Evolutionary conservation across 2,329 filamentous ascomycete species (phyloP).

Genomic region (Cryphonectria nitschkei): DNA sequence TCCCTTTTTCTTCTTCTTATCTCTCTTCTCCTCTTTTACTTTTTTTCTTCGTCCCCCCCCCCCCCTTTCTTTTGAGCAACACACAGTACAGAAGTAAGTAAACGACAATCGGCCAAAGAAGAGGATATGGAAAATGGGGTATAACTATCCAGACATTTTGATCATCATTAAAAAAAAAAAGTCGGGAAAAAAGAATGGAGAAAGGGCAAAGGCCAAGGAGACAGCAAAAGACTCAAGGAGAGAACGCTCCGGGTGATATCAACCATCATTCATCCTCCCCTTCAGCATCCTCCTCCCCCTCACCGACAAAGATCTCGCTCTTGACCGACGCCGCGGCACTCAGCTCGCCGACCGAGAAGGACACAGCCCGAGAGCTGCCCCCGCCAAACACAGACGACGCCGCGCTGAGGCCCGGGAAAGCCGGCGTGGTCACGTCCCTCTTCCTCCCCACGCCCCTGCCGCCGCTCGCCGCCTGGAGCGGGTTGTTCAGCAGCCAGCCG

Average conservation of each 20-base stretch:
- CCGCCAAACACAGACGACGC: neutral
- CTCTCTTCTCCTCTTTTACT: too few relatives aligned
- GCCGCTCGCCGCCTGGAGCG: slow-evolving; percentile 32
- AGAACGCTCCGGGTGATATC: neutral
- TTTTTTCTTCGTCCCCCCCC: too few relatives aligned
- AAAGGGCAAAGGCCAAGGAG: neutral
- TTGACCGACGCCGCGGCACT: slow-evolving; percentile 11
- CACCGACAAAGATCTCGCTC: slow-evolving; percentile 27
- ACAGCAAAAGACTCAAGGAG: neutral
- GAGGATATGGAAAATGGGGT: neutral
- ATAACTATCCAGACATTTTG: neutral
- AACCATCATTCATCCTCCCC: slow-evolving; percentile 28
- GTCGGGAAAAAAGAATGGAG: too few relatives aligned
- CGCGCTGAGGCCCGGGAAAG: slow-evolving; percentile 3
- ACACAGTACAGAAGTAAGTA: neutral
- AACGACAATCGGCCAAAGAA: neutral
- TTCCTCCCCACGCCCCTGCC: slow-evolving; percentile 18
- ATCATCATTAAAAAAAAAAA: neutral
- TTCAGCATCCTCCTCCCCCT: slow-evolving; percentile 30
- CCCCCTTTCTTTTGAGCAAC: too few relatives aligned
- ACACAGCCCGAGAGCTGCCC: neutral
- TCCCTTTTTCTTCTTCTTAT: too few relatives aligned
- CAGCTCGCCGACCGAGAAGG: neutral
- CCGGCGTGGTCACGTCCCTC: slow-evolving; percentile 12
- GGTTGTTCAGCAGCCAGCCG: slow-evolving; percentile 41